Evolutionary conservation across 805 yeast genomes (phyloP), one percentile per base, ranked within the genome.

Genomic region (Wickerhamiella galacta): DNA sequence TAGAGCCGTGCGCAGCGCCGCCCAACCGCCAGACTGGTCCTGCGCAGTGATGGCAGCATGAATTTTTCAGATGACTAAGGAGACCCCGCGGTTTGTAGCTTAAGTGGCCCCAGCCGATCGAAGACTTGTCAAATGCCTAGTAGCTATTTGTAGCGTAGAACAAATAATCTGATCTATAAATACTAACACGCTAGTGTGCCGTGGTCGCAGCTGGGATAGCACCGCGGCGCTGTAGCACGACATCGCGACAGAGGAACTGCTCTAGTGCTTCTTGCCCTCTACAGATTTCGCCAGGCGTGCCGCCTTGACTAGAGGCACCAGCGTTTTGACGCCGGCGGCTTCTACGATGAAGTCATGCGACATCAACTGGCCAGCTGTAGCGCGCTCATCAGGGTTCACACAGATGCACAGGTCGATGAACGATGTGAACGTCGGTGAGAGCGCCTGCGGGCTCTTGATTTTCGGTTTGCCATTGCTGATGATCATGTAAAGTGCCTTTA

Each of bases 391-490:
- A 18, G 83, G 75, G 44, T 79, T 78, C 20, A 85, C 95, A 43
- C 75, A 79, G 40, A 87, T 62, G 51, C 90, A 76, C 65, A 75
- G 66, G 22, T 72, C 67, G 47, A 90, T 63, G 48, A 90, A 90
- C 32, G 64, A 58, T 44, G 73, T 70, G 49, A 90, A 60, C 15
- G 64, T 66, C 30, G 65, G 57, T 40, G 85, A 72, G 32, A 90
- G 58, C 4, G 73, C 70, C 36, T 79, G 93, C 3, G 94, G 90
- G 48, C 83, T 81, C 54, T 85, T 83, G 51, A 90, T 63, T 44
- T 75, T 74, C 16, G 99, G 99, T 0, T 96, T 90, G 33, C 98
- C 98, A 48, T 82, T 87, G 1, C 95, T 82, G 4, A 94, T 94
- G 63, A 90, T 90, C 54, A 90, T 63, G 56, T 85, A 90, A 32